Evolutionary conservation across 2,329 filamentous ascomycete genomes (phyloP), one percentile per base, ranked within the genome.

Genomic region (Onygenales sp.): DNA sequence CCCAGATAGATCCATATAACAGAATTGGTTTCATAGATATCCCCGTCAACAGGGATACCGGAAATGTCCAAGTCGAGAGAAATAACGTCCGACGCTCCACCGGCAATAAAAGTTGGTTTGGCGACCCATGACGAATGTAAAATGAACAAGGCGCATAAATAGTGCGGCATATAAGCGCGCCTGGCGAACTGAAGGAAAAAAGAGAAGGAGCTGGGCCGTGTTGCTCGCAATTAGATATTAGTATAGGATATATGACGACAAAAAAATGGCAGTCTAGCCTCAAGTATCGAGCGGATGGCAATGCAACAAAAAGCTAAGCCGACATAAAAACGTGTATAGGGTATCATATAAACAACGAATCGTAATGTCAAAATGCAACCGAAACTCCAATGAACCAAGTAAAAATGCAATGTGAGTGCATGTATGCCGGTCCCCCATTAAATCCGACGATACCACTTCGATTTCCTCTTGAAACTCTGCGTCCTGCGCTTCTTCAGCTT

Each of bases 361-460:
- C 9, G 36, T 10, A 9, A 39, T 1, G 6, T 39, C 36, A 39
- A 39, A 39, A 9, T 10, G 36, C 36, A 39, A 9, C 13, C 13
- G 36, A 47, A 47, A 36, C 32, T 9, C 45, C 33, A 21, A 32
- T 5, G 41, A 6, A n/a, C 7, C 17, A 17, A 13, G 17, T 14
- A n/a, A 43, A 43, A 4, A 27, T 27, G 21, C 11, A 13, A 43
- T 8, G 8, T 14, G 8, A 4, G n/a, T 21, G 14, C 8, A 43
- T 17, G 17, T 43, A 43, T 17, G 7, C 2, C 8, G 21, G 5
- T 17, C 13, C 14, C 41, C 9, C 35, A 33, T 49, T 11, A 49
- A n/a, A 49, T 14, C 10, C 46, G 46, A 4, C 44, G 50, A 52
- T 46, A 52, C 41, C 50, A 52, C 32, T 46, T 31, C 42, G 31